phyloP scores from a whole-genome alignment of 73 alveolate genomes.

The Effrenium voratum region DNA sequence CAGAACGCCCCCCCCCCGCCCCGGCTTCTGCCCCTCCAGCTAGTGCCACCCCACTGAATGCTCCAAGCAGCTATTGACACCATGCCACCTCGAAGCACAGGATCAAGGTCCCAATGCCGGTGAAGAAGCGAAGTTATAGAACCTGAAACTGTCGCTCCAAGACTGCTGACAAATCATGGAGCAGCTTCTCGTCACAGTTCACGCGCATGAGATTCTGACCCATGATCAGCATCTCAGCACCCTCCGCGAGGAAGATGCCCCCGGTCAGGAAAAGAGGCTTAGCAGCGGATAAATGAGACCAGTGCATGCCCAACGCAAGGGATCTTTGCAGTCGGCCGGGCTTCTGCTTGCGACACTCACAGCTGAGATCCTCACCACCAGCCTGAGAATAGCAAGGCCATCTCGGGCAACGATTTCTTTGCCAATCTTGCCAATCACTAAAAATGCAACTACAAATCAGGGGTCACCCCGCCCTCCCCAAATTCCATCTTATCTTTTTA shows the following conservation, averaged over 20 bases:
- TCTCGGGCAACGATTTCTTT: too few relatives aligned
- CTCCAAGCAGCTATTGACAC: constrained; percentile 65
- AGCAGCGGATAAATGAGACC: background rate
- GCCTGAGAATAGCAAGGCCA: background rate
- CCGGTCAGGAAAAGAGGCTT: constrained; percentile 93
- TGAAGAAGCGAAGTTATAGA: constrained; percentile 81
- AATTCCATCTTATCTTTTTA: too few relatives aligned
- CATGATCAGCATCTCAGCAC: constrained; percentile 94
- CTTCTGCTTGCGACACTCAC: too few relatives aligned
- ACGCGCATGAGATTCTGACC: background rate
- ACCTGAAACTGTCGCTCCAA: background rate
- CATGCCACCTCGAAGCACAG: constrained; percentile 79
- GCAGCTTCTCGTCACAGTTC: background rate
- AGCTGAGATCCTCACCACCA: constrained; percentile 24
- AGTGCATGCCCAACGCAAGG: too few relatives aligned
- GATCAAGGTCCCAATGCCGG: constrained; percentile 84
- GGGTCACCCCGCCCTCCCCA: too few relatives aligned
- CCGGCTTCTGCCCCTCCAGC: too few relatives aligned
- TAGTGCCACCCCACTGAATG: background rate
- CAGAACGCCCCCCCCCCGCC: background rate
- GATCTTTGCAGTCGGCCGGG: too few relatives aligned
- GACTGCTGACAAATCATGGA: background rate
- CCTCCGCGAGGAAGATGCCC: constrained; percentile 92
- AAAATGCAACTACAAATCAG: too few relatives aligned
- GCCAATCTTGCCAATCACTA: too few relatives aligned